phyloP scores from a whole-genome alignment of 2,329 filamentous ascomycete species.

The Seiridium cupressi region DNA sequence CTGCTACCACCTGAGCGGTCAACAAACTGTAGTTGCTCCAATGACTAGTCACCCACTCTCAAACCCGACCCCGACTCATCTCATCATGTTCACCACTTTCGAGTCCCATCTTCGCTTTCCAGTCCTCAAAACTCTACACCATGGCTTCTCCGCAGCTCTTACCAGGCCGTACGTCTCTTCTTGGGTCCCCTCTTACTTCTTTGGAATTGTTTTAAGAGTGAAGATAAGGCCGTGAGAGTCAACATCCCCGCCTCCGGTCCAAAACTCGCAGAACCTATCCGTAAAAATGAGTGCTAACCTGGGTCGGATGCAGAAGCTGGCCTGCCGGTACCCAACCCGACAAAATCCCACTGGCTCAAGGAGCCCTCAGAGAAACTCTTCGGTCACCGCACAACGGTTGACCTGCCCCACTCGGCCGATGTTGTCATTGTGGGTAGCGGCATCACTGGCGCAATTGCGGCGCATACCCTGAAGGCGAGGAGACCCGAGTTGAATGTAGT shows the following conservation, averaged over 20 bases:
- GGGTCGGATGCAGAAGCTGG: constrained; percentile 33
- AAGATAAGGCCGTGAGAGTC: too few relatives aligned
- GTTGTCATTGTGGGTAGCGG: constrained; percentile 73
- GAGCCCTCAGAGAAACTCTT: constrained; percentile 63
- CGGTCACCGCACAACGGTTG: constrained; percentile 65
- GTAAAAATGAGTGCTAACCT: too few relatives aligned
- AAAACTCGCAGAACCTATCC: too few relatives aligned
- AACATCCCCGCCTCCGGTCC: too few relatives aligned
- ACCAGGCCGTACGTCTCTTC: constrained; percentile 14
- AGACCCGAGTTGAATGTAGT: constrained; percentile 54
- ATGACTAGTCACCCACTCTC: not conserved
- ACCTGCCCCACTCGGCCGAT: constrained; percentile 62
- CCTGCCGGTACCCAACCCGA: constrained; percentile 61
- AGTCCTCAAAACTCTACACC: not conserved
- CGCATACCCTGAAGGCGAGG: constrained; percentile 55
- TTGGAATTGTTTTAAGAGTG: too few relatives aligned
- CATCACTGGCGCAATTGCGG: constrained; percentile 73
- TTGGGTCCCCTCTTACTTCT: too few relatives aligned
- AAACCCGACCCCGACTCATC: too few relatives aligned
- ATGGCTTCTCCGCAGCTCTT: constrained; percentile 12
- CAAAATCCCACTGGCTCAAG: constrained; percentile 71
- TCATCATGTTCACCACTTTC: too few relatives aligned
- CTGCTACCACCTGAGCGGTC: constrained; percentile 1
- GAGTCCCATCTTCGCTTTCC: not conserved
- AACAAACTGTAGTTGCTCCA: not conserved